These are phyloP conservation scores for Candida saitoana DNA, from an alignment of 805 yeast species.

Conservation along the genomic window DNA sequence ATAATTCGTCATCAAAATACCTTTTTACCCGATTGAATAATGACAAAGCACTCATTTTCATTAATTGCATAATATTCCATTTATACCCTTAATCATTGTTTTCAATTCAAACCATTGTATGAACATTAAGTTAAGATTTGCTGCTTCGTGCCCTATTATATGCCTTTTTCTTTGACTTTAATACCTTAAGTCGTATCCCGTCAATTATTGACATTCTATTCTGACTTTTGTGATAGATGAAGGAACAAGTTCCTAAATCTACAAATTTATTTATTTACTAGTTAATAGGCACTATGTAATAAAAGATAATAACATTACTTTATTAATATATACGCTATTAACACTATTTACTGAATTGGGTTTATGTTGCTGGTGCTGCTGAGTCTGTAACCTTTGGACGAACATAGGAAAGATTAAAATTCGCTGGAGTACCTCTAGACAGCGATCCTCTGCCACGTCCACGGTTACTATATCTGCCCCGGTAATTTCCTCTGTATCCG, in stretches of 20 bases:
- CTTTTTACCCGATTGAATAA: too few relatives aligned
- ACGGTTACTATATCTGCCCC: conserved; percentile 16
- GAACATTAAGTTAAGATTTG: background rate
- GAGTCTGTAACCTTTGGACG: conserved; percentile 10
- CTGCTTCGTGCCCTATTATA: background rate
- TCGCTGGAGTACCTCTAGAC: conserved; percentile 16
- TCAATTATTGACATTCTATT: background rate
- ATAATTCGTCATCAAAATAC: background rate
- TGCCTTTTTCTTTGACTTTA: background rate
- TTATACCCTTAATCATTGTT: background rate
- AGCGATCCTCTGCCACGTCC: conserved; percentile 14
- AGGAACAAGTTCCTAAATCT: background rate
- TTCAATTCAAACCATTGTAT: conserved; percentile 1
- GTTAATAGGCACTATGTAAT: background rate
- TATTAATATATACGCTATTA: background rate
- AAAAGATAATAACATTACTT: background rate
- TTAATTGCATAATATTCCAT: background rate
- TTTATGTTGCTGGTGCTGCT: background rate
- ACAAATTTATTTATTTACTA: too few relatives aligned
- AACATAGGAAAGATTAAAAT: conserved; percentile 24
- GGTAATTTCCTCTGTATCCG: conserved; percentile 11
- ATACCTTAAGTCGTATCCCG: background rate
- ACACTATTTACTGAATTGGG: background rate
- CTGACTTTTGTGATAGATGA: background rate
- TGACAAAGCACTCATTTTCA: too few relatives aligned